phyloP scores from a whole-genome alignment of 129 eudicot genomes.

The Artemisia argyi region DNA sequence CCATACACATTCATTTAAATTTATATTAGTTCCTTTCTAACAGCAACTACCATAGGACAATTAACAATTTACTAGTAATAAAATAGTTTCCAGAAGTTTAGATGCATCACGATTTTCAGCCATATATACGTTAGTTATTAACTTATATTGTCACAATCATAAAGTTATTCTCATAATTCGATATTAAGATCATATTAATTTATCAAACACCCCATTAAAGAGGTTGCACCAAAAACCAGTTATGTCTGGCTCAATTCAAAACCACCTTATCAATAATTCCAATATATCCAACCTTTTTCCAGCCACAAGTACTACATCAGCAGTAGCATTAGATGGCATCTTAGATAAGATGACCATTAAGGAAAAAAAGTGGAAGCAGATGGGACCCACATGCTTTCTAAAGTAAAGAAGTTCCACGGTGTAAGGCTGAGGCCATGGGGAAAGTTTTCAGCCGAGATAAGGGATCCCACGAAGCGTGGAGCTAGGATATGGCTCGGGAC shows the following conservation, averaged over 20 bases:
- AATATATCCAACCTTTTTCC: slow-evolving; percentile 33
- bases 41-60: no score
- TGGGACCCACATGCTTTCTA: slow-evolving; percentile 20
- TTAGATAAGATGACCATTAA: not conserved
- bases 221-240: no score
- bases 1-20: no score
- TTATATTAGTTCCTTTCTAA: no score
- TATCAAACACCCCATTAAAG: no score
- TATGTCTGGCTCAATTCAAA: slow-evolving; percentile 15
- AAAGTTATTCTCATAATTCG: no score
- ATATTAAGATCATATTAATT: no score
- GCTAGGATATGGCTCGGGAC: slow-evolving; percentile 52
- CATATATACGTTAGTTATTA: no score
- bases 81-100: no score
- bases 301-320: slow-evolving; percentile 4
- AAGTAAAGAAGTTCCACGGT: slow-evolving; percentile 38
- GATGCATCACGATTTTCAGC: no score
- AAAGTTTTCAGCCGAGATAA: slow-evolving; percentile 50
- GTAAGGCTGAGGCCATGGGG: slow-evolving; percentile 55
- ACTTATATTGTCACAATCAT: no score
- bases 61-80: no score
- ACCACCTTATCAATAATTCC: slow-evolving; percentile 40
- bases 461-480: slow-evolving; percentile 48
- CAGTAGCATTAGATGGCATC: not conserved
- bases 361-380: slow-evolving; percentile 1